phyloP scores from a whole-genome alignment of 495 filamentous ascomycete species.

The Symbiotaphrina buchneri region DNA sequence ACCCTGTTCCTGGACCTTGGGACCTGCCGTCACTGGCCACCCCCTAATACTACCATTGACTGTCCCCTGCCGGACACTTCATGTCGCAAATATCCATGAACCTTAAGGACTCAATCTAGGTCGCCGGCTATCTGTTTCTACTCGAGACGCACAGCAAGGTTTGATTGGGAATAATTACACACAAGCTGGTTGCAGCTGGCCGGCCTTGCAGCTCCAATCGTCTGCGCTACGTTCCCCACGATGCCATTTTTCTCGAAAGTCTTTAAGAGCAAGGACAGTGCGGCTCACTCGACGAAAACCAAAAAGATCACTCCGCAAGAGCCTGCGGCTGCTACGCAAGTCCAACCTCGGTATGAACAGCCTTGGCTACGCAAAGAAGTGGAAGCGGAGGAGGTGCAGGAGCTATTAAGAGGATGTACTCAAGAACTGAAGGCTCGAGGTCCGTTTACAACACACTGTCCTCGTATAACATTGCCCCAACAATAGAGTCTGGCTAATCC shows the following conservation, averaged over 20 bases:
- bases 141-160: too few relatives aligned
- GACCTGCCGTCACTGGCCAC: too few relatives aligned
- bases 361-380: slow-evolving; percentile 74
- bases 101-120: too few relatives aligned
- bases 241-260: slow-evolving; percentile 50
- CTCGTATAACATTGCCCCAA: slow-evolving; percentile 1
- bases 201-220: too few relatives aligned
- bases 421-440: slow-evolving; percentile 87
- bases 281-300: slow-evolving; percentile 25
- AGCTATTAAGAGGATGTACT: slow-evolving; percentile 64
- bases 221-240: too few relatives aligned
- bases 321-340: slow-evolving; percentile 21
- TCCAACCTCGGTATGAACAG: slow-evolving; percentile 70
- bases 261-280: slow-evolving; percentile 43
- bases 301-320: slow-evolving; percentile 34
- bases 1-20: too few relatives aligned
- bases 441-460: slow-evolving; percentile 19
- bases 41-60: too few relatives aligned
- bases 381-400: slow-evolving; percentile 75
- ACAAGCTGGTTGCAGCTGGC: too few relatives aligned
- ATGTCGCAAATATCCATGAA: too few relatives aligned
- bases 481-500: slow-evolving; percentile 2
- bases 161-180: too few relatives aligned
- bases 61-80: too few relatives aligned
- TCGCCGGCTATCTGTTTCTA: too few relatives aligned